Base-by-base conservation (phyloP, 176 grass and related monocot genomes). In the Oryza officinalis region DNA sequence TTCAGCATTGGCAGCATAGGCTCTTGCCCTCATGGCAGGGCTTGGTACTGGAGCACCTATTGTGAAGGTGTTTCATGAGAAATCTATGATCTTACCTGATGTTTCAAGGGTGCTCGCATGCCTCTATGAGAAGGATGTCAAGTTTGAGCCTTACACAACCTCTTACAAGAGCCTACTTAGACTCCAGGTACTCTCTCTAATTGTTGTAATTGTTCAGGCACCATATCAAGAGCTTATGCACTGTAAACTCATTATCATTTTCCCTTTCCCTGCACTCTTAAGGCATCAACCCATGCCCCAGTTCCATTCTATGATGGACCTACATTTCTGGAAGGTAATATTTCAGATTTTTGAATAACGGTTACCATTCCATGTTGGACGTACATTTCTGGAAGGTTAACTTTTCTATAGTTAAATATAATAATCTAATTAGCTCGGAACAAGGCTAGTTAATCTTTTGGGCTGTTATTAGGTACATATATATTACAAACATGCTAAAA, bases 81-180 rank as follows among this genome's bases (percentile, higher is more conserved):
- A 86, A 75, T 94, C 95, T 74, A 74, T 77, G 10, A 70, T 93
- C 63, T 80, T 92, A 74, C 92, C 92, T 7, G 95, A 94, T 63
- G 90, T 97, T 30, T 93, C 95, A 65, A 92, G 95, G 80, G 95
- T 94, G 54, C 86, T 97, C 75, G 86, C 95, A 37, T 94, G 95
- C 80, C 81, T 97, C 59, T 86, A 91, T 65, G 95, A 97, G 92
- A 97, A 97, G 86, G 49, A 84, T 18, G 44, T 97, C 74, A 15
- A 94, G 1, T 89, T 88, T 71, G n/a, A 91, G 9, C 78, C 65
- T 15, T 35, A 86, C 18, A 30, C 83, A 40, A 13, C 72, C n/a
- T 86, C 87, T 44, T 84, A 52, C 38, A 87, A 87, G 81, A 74
- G 89, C 83, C 84, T 97, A 60, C 87, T 97, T 63, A 94, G 80